Percentiles rank a stretch among this genome's conserved stretches.
Evolutionary conservation across 2,329 filamentous ascomycete species (phyloP).

Genomic region (Talaromyces atroroseus): DNA sequence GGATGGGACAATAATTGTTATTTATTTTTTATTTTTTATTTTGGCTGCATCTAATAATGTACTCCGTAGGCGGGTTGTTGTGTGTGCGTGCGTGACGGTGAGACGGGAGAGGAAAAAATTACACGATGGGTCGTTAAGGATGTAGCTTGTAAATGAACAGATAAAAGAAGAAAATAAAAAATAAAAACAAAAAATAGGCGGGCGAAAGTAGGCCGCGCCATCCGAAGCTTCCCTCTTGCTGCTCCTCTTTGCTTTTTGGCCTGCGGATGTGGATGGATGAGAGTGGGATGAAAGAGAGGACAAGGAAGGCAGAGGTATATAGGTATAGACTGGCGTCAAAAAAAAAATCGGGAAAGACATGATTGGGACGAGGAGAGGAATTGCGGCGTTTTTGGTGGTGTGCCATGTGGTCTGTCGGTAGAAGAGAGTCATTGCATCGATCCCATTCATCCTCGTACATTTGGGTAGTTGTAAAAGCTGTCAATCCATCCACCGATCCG

Average conservation of each 20-base stretch:
- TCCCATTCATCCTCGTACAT: neutral
- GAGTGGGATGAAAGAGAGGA: neutral
- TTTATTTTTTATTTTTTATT: neutral
- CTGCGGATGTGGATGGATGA: conserved; percentile 1
- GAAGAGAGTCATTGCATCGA: neutral
- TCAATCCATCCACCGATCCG: neutral
- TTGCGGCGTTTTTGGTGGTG: conserved; percentile 3
- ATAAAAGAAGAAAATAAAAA: neutral
- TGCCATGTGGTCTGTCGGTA: neutral
- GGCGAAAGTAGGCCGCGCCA: conserved; percentile 29
- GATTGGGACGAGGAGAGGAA: neutral
- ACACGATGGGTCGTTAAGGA: neutral
- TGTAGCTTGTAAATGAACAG: neutral
- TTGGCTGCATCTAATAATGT: neutral
- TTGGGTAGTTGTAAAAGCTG: neutral
- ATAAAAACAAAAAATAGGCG: conserved; percentile 3
- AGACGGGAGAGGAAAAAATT: neutral
- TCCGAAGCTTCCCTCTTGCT: neutral
- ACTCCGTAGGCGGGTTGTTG: neutral
- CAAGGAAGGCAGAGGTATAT: neutral
- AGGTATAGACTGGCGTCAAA: neutral
- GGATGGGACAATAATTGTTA: neutral
- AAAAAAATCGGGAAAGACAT: neutral
- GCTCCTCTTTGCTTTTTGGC: conserved; percentile 1
- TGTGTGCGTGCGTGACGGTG: neutral